Evolutionary conservation across 2,329 filamentous ascomycete genomes (phyloP).

Genomic region (Apiospora saccharicola): DNA sequence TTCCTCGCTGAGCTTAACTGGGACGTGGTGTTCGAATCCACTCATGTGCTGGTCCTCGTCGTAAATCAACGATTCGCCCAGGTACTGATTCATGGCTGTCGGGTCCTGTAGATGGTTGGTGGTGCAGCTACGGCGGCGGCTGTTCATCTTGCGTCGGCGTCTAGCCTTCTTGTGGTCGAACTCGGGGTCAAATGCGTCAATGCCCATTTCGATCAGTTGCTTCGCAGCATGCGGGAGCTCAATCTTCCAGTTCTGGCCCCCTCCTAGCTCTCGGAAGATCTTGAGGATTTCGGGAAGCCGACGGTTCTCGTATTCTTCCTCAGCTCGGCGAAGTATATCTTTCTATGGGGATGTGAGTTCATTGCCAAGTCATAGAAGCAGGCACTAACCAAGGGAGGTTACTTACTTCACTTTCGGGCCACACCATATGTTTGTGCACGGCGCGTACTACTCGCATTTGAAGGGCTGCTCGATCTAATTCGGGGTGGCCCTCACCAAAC

Average conservation of each 20-base stretch:
- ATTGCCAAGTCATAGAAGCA: background rate
- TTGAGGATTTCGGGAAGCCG: conserved; percentile 52
- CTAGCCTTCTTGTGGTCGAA: conserved; percentile 46
- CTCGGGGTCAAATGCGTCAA: conserved; percentile 53
- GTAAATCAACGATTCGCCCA: background rate
- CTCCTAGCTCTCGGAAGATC: conserved; percentile 57
- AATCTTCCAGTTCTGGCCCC: conserved; percentile 58
- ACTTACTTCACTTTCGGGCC: conserved; percentile 60
- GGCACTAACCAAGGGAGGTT: too few species aligned
- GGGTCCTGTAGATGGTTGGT: background rate
- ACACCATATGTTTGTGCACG: conserved; percentile 56
- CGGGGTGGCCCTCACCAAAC: conserved; percentile 46
- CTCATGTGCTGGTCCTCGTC: conserved; percentile 1
- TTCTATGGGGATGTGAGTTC: background rate
- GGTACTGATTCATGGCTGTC: background rate
- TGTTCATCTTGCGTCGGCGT: conserved; percentile 24
- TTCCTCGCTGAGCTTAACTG: background rate
- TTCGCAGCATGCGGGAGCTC: conserved; percentile 58
- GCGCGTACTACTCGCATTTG: conserved; percentile 65
- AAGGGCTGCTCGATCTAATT: conserved; percentile 55
- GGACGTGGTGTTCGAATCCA: background rate
- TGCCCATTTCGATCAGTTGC: conserved; percentile 55
- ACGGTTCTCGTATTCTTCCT: conserved; percentile 48
- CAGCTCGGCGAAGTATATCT: conserved; percentile 28
- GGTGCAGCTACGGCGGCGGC: conserved; percentile 17